phyloP scores from a whole-genome alignment of 2,329 filamentous ascomycete species.

The Penicillium sp. region DNA sequence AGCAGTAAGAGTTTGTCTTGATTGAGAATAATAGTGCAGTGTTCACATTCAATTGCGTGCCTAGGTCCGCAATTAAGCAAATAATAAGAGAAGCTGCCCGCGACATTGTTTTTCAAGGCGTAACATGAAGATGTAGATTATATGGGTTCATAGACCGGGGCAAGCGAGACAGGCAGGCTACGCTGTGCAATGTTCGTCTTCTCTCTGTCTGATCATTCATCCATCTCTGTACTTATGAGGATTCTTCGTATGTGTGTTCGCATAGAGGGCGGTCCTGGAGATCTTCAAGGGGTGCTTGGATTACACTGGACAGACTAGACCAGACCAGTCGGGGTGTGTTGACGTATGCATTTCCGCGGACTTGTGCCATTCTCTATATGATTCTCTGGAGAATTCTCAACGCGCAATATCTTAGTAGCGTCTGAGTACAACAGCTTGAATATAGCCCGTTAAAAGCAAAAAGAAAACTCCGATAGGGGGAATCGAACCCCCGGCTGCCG shows the following conservation, averaged over 20 bases:
- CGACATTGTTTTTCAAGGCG: neutral
- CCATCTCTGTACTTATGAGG: too few relatives aligned
- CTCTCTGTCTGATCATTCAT: neutral
- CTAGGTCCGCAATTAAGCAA: neutral
- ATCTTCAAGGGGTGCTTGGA: too few relatives aligned
- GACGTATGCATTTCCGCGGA: too few relatives aligned
- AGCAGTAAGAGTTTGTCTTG: conserved; percentile 13
- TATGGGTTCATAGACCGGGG: neutral
- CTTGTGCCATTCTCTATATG: too few relatives aligned
- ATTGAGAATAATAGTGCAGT: neutral
- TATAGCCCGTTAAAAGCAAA: neutral
- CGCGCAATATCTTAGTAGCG: too few relatives aligned
- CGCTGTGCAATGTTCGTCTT: neutral
- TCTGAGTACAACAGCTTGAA: too few relatives aligned
- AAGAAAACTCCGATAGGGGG: conserved; percentile 24
- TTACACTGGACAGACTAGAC: too few relatives aligned
- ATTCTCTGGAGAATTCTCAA: too few relatives aligned
- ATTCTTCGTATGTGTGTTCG: too few relatives aligned
- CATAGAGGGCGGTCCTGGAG: too few relatives aligned
- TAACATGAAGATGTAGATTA: neutral
- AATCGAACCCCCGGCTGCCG: conserved; percentile 30
- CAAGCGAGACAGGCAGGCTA: neutral
- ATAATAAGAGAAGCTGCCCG: neutral
- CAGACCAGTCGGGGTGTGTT: too few relatives aligned
- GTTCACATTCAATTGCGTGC: too few relatives aligned